Conservation (phyloP, 2,329 filamentous ascomycete species). For the Neurospora crassa region DNA sequence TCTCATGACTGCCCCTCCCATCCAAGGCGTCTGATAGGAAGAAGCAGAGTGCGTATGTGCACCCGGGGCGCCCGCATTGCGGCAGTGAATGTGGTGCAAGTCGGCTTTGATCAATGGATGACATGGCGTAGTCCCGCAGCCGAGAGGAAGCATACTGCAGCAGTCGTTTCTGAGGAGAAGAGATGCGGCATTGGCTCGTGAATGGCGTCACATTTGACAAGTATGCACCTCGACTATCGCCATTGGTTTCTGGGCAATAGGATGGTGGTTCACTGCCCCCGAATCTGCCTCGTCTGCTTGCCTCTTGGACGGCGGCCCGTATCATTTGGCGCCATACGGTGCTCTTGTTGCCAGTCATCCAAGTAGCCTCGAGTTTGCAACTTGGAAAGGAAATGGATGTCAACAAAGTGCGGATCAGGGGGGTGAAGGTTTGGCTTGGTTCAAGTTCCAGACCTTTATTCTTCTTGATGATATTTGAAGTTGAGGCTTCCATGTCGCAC, state of each 20-base stretch:
- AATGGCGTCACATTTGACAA: neutral
- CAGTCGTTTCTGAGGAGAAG: neutral
- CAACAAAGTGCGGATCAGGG: neutral
- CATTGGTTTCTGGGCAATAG: neutral
- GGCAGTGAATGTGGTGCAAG: neutral
- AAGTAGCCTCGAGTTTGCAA: neutral
- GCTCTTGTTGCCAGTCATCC: neutral
- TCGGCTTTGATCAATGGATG: neutral
- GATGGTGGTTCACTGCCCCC: neutral
- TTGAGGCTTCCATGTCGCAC: neutral
- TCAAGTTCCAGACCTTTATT: neutral
- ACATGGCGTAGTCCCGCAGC: neutral
- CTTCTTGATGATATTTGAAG: neutral
- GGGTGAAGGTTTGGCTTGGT: neutral
- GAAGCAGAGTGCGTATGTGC: neutral
- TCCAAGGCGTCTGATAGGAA: neutral
- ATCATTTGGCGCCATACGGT: neutral
- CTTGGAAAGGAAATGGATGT: neutral
- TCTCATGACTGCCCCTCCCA: neutral
- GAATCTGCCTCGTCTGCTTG: neutral
- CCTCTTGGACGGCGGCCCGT: neutral
- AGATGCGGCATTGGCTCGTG: neutral
- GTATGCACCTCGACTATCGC: neutral
- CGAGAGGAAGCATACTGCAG: neutral
- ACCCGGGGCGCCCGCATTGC: neutral